These are phyloP conservation scores for Cardamine chenopodiifolia DNA, from an alignment of 345 rosid genomes.

Conservation along the genomic window DNA sequence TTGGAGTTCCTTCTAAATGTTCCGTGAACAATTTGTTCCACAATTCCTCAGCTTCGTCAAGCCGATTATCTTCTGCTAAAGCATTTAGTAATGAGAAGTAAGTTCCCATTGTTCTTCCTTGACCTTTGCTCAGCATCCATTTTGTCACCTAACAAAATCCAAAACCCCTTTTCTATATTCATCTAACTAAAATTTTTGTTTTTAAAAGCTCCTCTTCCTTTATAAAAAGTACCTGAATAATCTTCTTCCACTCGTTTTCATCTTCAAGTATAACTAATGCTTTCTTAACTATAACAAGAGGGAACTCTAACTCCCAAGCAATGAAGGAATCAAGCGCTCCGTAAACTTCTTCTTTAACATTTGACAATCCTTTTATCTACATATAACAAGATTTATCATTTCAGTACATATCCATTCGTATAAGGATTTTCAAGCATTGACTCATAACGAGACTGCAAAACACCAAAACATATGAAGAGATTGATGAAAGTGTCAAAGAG, in stretches of 20 bases:
- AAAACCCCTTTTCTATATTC: neutral
- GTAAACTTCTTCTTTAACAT: conserved; percentile 92
- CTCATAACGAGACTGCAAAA: neutral
- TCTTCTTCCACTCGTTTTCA: conserved; percentile 85
- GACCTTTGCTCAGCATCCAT: conserved; percentile 99
- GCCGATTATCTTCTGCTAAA: conserved; percentile 76
- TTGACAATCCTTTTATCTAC: conserved; percentile 71
- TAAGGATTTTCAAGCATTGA: neutral
- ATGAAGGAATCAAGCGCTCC: conserved; percentile 92
- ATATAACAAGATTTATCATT: conserved; percentile 18
- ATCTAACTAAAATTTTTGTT: too few species aligned
- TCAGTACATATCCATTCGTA: conserved; percentile 1
- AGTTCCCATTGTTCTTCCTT: conserved; percentile 91
- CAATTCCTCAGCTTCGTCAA: conserved; percentile 89
- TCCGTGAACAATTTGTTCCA: conserved; percentile 74
- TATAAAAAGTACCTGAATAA: conserved; percentile 63
- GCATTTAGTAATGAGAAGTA: conserved; percentile 81
- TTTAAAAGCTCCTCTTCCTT: neutral
- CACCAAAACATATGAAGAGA: neutral
- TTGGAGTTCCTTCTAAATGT: conserved; percentile 72
- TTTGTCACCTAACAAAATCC: conserved; percentile 62
- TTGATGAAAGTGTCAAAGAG: conserved; percentile 5
- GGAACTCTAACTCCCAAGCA: conserved; percentile 97
- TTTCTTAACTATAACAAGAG: conserved; percentile 80
- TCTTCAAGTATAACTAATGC: conserved; percentile 80